Evolutionary conservation across 371 early-diverging fungal genomes (phyloP).

Genomic region (Apophysomyces trapeziformis): DNA sequence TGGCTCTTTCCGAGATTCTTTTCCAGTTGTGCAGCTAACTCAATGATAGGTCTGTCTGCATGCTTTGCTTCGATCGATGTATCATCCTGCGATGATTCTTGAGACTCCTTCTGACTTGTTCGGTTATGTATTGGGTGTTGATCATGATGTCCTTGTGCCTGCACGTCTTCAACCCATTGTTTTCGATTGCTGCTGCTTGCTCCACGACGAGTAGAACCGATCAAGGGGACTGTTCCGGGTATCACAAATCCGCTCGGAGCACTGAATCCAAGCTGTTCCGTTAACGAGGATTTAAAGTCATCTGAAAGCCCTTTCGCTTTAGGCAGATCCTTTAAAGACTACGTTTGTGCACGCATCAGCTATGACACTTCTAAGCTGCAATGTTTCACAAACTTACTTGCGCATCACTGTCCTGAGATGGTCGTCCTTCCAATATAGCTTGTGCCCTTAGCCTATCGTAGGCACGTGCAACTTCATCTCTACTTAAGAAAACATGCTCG

Average conservation of each 20-base stretch:
- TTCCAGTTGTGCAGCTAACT: slow-evolving; percentile 44
- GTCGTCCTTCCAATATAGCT: slow-evolving; percentile 48
- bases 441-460: slow-evolving; percentile 51
- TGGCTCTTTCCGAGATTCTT: slow-evolving; percentile 26
- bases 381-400: slow-evolving; percentile 6
- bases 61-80: slow-evolving; percentile 15
- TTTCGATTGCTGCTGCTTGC: slow-evolving; percentile 22
- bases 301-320: slow-evolving; percentile 50
- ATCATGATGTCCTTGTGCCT: background rate
- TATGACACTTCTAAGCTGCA: background rate
- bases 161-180: slow-evolving; percentile 22
- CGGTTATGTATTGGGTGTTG: slow-evolving; percentile 23
- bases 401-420: slow-evolving; percentile 18
- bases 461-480: slow-evolving; percentile 40
- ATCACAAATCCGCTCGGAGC: slow-evolving; percentile 44
- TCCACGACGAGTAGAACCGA: slow-evolving; percentile 44
- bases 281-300: slow-evolving; percentile 39
- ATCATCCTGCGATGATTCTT: slow-evolving; percentile 18
- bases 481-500: slow-evolving; percentile 27
- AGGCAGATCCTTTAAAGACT: slow-evolving; percentile 30
- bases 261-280: slow-evolving; percentile 35
- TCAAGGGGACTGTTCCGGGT: slow-evolving; percentile 50
- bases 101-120: slow-evolving; percentile 22
- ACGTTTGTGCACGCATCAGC: background rate
- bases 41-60: slow-evolving; percentile 41